Percentiles rank a stretch among this genome's conserved stretches.
Conservation (phyloP, 2,329 filamentous ascomycete species). For the Cytospora chrysosperma region DNA sequence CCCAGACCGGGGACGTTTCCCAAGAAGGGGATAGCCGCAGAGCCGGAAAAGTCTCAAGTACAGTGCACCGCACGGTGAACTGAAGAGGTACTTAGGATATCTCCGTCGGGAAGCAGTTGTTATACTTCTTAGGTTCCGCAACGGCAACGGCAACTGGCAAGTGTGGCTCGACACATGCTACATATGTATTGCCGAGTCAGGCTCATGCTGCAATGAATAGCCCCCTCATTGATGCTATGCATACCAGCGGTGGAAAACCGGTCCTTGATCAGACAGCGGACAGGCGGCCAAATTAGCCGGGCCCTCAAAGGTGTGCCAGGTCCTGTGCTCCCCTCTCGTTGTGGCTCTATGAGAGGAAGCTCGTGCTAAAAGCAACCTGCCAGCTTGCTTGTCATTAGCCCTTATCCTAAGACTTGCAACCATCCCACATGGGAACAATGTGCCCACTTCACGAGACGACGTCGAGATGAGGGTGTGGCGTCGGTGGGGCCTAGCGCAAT, state of each 20-base stretch:
- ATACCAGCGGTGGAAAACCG: neutral
- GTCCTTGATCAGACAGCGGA: neutral
- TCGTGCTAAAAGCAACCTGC: neutral
- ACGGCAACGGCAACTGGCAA: neutral
- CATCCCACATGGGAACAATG: neutral
- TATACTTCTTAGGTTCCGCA: neutral
- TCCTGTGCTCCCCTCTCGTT: neutral
- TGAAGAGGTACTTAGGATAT: constrained; percentile 2
- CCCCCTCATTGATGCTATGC: neutral
- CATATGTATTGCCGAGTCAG: neutral
- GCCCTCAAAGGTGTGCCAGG: neutral
- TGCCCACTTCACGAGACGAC: neutral
- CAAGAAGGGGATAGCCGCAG: constrained; percentile 15
- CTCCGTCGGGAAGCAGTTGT: neutral
- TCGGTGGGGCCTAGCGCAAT: neutral
- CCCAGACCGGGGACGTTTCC: constrained; percentile 16
- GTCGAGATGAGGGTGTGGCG: neutral
- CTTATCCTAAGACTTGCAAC: neutral
- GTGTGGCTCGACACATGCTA: neutral
- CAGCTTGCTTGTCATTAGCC: neutral
- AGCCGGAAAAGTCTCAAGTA: constrained; percentile 15
- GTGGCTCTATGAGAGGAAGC: neutral
- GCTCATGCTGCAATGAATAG: neutral
- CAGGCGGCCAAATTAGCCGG: neutral
- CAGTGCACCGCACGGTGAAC: constrained; percentile 15